phyloP scores from a whole-genome alignment of 2,329 filamentous ascomycete genomes.

The Dothideomycetes sp. region DNA sequence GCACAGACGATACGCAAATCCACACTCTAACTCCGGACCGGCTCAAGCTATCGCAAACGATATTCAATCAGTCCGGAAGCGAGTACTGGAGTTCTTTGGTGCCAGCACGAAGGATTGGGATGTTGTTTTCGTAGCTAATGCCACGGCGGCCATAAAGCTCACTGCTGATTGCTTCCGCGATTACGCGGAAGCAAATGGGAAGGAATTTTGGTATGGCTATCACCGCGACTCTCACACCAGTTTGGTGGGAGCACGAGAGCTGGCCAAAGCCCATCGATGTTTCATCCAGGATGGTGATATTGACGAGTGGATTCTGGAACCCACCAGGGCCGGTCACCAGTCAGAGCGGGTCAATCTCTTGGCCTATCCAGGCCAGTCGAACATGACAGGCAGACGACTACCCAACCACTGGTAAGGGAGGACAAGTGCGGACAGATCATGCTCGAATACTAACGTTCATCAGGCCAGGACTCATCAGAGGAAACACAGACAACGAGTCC shows the following conservation, averaged over 20 bases:
- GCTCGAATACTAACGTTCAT: slow-evolving; percentile 8
- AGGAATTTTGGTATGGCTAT: slow-evolving; percentile 47
- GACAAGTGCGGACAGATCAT: slow-evolving; percentile 2
- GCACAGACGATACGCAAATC: slow-evolving; percentile 53
- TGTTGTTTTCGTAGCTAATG: slow-evolving; percentile 51
- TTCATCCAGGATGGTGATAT: slow-evolving; percentile 29
- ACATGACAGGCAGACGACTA: slow-evolving; percentile 27
- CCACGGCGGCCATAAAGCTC: slow-evolving; percentile 52
- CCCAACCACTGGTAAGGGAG: slow-evolving; percentile 21
- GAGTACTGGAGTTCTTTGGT: slow-evolving; percentile 46
- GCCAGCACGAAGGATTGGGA: slow-evolving; percentile 49
- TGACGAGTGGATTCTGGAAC: slow-evolving; percentile 33
- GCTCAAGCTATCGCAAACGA: slow-evolving; percentile 46
- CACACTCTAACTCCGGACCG: slow-evolving; percentile 53
- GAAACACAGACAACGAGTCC: slow-evolving; percentile 11
- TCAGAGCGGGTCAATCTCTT: slow-evolving; percentile 24
- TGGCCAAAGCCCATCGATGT: slow-evolving; percentile 24
- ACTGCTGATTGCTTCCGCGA: slow-evolving; percentile 48
- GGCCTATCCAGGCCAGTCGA: slow-evolving; percentile 28
- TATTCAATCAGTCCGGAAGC: slow-evolving; percentile 45
- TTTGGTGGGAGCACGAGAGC: slow-evolving; percentile 31
- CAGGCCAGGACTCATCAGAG: slow-evolving; percentile 22
- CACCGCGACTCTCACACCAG: slow-evolving; percentile 53
- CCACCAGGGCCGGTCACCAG: slow-evolving; percentile 19
- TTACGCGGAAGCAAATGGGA: slow-evolving; percentile 36